Base-by-base conservation (phyloP, 345 rosid species). In the Rhodomyrtus tomentosa region DNA sequence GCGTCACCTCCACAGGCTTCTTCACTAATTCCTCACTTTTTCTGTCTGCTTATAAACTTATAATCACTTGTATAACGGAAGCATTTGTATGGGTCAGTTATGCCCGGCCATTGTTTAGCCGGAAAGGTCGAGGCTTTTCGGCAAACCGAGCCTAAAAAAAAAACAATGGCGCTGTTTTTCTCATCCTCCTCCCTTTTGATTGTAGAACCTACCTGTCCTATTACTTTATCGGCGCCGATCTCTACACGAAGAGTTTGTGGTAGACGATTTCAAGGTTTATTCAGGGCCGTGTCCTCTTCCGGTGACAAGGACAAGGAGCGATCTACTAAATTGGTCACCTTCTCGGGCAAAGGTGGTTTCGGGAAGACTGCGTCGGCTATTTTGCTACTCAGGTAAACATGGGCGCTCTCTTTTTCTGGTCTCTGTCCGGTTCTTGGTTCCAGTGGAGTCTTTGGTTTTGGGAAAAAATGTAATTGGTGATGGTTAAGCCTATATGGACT, bases 301-400 rank as follows among this genome's bases (percentile, higher is more conserved):
- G 84, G 84, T 8, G 84, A 84, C 76, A 58, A 40, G n/a, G 86
- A 40, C 73, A 32, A 81, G 58, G 86, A 10, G 81, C 85, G 87
- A 83, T 84, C 91, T 24, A 87, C 96, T 13, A 90, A 89, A 87
- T 84, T 95, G 88, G 89, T 96, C 82, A 93, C 97, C 36, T 95
- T 95, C 84, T 95, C 58, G 99, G n/a, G 98, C 27, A 95, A 95
- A 93, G n/a, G 98, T 85, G 98, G 98, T 25, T 93, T 96, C 84
- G 98, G 98, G 83, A 95, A 95, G 94, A 95, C 98, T 85, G 94
- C 94, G 81, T 88, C 98, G 53, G 89, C 98, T 59, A 87, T 81
- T 92, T 95, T 83, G 98, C 99, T 32, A 96, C 98, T 85, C 98
- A 93, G 97, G 98, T 95, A 49, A 42, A 32, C 76, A 32, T 68